A percentile compares a stretch with the other conserved stretches of the same genome.
Conservation (phyloP, 2,329 filamentous ascomycete species). For the Aspergillus hiratsukae region DNA sequence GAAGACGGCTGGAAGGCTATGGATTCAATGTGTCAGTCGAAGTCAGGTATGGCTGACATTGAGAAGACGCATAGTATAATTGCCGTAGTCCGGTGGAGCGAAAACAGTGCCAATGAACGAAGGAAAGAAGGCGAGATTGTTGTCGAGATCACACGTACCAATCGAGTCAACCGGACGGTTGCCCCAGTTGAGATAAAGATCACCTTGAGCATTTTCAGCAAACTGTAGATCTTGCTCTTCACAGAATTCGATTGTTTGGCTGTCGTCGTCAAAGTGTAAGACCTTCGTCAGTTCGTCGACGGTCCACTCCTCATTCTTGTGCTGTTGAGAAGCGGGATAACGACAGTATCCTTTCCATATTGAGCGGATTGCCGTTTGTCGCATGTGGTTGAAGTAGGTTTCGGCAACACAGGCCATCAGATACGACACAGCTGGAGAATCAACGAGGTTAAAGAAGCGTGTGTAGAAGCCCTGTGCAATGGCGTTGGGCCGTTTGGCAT, state of each 20-base stretch:
- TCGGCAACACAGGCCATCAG: slow-evolving; percentile 62
- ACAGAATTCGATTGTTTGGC: slow-evolving; percentile 52
- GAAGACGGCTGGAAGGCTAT: slow-evolving; percentile 41
- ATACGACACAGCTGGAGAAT: slow-evolving; percentile 54
- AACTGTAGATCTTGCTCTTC: slow-evolving; percentile 51
- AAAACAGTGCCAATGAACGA: slow-evolving; percentile 3
- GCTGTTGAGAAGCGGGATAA: slow-evolving; percentile 43
- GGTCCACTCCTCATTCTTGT: slow-evolving; percentile 54
- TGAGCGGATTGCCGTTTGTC: slow-evolving; percentile 52
- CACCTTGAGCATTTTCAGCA: slow-evolving; percentile 41
- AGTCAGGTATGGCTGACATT: background rate
- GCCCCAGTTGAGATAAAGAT: slow-evolving; percentile 50
- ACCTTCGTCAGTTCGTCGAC: slow-evolving; percentile 48
- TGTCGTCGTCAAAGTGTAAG: slow-evolving; percentile 53
- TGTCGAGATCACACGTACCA: slow-evolving; percentile 31
- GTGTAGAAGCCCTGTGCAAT: slow-evolving; percentile 57
- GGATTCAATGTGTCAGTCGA: slow-evolving; percentile 15
- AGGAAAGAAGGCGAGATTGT: slow-evolving; percentile 15
- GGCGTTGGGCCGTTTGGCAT: slow-evolving; percentile 45
- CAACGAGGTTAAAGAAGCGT: slow-evolving; percentile 54
- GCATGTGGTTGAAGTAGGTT: slow-evolving; percentile 57
- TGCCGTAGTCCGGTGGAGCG: background rate
- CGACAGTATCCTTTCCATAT: slow-evolving; percentile 52
- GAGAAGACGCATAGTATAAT: background rate
- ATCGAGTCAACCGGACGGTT: slow-evolving; percentile 45